Evolutionary conservation across 768 basidiomycete genomes (phyloP).

Genomic region (Boletus rufocinnamomeus): DNA sequence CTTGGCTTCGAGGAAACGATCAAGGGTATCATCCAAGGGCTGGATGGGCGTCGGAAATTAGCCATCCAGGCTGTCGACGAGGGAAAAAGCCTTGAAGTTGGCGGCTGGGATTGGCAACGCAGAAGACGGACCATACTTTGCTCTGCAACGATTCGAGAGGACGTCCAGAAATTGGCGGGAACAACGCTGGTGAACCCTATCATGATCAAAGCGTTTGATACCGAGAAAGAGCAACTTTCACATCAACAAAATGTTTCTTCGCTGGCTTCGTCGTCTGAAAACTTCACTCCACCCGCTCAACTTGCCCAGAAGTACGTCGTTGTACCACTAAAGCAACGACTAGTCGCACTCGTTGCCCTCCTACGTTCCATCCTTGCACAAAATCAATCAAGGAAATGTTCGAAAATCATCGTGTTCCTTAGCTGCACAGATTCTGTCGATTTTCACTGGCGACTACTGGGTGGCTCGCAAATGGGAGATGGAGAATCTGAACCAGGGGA

Average conservation of each 20-base stretch:
- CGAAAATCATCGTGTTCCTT: constrained; percentile 91
- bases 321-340: constrained; percentile 89
- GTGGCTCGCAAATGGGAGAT: constrained; percentile 65
- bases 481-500: constrained; percentile 28
- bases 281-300: constrained; percentile 93
- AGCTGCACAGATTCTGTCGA: constrained; percentile 98
- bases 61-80: constrained; percentile 67
- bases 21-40: constrained; percentile 79
- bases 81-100: constrained; percentile 69
- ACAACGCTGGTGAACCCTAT: constrained; percentile 75
- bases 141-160: constrained; percentile 94
- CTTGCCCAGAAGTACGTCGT: constrained; percentile 88
- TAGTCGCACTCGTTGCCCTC: constrained; percentile 87
- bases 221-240: constrained; percentile 34
- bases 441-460: constrained; percentile 89
- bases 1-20: constrained; percentile 97
- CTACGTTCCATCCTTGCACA: constrained; percentile 78
- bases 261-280: constrained; percentile 40
- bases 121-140: constrained; percentile 87
- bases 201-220: constrained; percentile 75
- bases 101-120: constrained; percentile 83
- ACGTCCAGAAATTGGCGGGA: constrained; percentile 92
- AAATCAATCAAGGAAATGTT: constrained; percentile 49
- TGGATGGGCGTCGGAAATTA: constrained; percentile 81
- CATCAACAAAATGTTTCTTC: constrained; percentile 19